These are phyloP conservation scores for Cardamine chenopodiifolia DNA, from an alignment of 345 rosid species.

Conservation along the genomic window DNA sequence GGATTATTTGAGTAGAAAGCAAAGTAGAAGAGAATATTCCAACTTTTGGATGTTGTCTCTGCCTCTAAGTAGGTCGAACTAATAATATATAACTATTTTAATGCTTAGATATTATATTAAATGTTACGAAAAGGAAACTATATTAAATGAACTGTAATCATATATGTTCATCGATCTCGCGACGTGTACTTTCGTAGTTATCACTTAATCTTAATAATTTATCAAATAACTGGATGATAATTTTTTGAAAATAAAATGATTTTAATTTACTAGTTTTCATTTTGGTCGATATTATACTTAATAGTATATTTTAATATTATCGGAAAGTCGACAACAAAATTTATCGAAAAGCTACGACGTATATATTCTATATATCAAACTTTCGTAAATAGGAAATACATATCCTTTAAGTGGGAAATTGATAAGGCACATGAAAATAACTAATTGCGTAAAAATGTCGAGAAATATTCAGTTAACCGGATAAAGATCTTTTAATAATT, in stretches of 20 bases:
- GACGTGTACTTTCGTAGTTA: constrained; percentile 25
- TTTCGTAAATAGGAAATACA: background rate
- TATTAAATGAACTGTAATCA: constrained; percentile 15
- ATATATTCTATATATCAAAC: background rate
- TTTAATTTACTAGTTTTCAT: background rate
- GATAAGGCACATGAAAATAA: background rate
- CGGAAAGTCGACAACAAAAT: background rate
- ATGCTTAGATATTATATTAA: constrained; percentile 32
- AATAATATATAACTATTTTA: constrained; percentile 8
- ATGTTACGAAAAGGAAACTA: background rate
- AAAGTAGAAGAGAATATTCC: constrained; percentile 38
- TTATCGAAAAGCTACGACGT: background rate
- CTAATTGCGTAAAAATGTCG: background rate
- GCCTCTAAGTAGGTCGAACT: constrained; percentile 36
- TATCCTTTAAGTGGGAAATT: background rate
- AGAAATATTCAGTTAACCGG: background rate
- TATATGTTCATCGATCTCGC: constrained; percentile 9
- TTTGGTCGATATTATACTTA: background rate
- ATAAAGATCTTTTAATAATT: background rate
- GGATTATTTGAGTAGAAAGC: constrained; percentile 31
- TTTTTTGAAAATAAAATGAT: background rate
- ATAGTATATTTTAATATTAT: background rate
- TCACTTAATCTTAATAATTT: background rate
- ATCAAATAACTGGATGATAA: constrained; percentile 5
- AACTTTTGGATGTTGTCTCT: constrained; percentile 41